Evolutionary conservation across 164 flowering plant genomes (phyloP).

Genomic region (Magnolia officinalis): DNA sequence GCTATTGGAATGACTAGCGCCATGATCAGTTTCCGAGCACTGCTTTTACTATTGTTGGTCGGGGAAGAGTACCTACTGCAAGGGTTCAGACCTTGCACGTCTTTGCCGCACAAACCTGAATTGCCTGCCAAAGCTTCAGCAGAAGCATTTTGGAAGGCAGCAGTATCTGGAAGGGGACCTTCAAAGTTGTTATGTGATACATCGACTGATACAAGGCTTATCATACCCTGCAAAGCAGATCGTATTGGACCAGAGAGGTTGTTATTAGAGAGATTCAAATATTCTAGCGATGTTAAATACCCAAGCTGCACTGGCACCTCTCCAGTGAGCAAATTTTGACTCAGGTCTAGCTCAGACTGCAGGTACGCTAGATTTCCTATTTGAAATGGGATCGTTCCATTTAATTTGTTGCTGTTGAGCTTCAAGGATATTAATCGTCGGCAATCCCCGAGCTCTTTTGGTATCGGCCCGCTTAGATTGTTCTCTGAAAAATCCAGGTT

Average conservation of each 20-base stretch:
- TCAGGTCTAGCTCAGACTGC: conserved; percentile 21
- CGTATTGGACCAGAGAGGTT: conserved; percentile 23
- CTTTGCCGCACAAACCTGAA: conserved; percentile 21
- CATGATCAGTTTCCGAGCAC: conserved; percentile 10
- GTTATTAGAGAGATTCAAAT: conserved; percentile 22
- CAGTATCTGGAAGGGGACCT: conserved; percentile 27
- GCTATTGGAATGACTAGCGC: conserved; percentile 6
- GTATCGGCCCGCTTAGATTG: conserved; percentile 21
- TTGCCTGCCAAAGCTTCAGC: conserved; percentile 18
- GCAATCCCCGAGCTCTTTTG: conserved; percentile 25
- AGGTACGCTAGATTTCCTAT: conserved; percentile 21
- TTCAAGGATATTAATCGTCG: conserved; percentile 12
- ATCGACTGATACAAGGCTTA: conserved; percentile 17
- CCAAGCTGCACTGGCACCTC: conserved; percentile 17
- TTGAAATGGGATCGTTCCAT: conserved; percentile 25
- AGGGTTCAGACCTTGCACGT: conserved; percentile 12
- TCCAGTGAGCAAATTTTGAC: conserved; percentile 24
- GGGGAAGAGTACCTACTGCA: conserved; percentile 4
- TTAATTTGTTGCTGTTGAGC: conserved; percentile 17
- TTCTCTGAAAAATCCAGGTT: conserved; percentile 23
- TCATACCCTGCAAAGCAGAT: conserved; percentile 11
- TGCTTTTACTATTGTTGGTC: conserved; percentile 4
- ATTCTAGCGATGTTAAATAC: conserved; percentile 14
- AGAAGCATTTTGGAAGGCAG: conserved; percentile 15
- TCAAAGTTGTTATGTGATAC: conserved; percentile 23